Percentiles rank a stretch among this genome's conserved stretches.
Evolutionary conservation across 2,329 filamentous ascomycete genomes (phyloP).

Genomic region (Aureobasidium vineae): DNA sequence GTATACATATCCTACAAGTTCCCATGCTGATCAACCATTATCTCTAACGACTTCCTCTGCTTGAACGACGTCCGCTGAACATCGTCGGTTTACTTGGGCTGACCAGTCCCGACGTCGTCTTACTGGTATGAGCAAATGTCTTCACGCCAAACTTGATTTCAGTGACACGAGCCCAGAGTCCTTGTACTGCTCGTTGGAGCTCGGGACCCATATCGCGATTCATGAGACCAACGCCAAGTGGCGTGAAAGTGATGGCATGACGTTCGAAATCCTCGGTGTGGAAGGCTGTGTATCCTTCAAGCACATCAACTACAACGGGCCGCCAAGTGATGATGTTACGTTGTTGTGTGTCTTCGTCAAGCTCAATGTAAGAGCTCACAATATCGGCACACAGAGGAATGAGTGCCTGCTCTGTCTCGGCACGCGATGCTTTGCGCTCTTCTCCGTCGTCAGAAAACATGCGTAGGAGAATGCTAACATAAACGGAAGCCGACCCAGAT

Average conservation of each 20-base stretch:
- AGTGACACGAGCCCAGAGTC: constrained; percentile 75
- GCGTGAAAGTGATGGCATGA: constrained; percentile 81
- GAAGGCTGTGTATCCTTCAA: constrained; percentile 89
- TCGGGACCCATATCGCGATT: constrained; percentile 78
- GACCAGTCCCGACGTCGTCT: not conserved
- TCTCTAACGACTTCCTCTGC: constrained; percentile 15
- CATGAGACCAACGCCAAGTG: constrained; percentile 77
- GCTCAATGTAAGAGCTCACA: constrained; percentile 74
- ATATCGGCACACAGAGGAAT: constrained; percentile 96
- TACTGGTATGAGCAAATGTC: constrained; percentile 7
- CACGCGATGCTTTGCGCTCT: constrained; percentile 74
- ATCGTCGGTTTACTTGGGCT: not conserved
- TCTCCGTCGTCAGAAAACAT: constrained; percentile 93
- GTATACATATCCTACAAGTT: constrained; percentile 19
- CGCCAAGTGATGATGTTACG: constrained; percentile 96
- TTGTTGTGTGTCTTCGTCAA: constrained; percentile 96
- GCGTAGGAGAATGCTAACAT: constrained; percentile 90
- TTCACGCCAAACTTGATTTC: constrained; percentile 60
- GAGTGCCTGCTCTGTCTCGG: constrained; percentile 84
- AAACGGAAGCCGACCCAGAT: constrained; percentile 86
- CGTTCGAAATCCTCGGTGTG: constrained; percentile 74
- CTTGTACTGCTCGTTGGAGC: constrained; percentile 72
- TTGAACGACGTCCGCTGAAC: constrained; percentile 17
- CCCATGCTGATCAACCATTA: not conserved
- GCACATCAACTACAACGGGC: constrained; percentile 92